Conservation (phyloP, 441 rosid species). For the Daphne laureola region DNA sequence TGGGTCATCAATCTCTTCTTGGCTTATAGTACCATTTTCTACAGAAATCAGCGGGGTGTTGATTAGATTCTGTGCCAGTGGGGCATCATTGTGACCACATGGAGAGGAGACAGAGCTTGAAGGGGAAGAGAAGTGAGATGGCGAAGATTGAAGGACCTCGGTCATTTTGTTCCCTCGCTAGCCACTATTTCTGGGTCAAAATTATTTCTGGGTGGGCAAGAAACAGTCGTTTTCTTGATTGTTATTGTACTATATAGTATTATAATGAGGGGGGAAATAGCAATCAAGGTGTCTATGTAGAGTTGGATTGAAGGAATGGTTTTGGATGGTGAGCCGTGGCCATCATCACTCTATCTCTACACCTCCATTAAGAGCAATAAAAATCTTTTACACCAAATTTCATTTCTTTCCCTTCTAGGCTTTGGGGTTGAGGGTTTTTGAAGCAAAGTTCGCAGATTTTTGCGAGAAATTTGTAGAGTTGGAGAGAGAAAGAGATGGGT, state of each 20-base stretch:
- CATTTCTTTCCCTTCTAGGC: conserved; percentile 17
- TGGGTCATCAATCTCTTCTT: conserved; percentile 11
- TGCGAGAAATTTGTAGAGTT: conserved; percentile 3
- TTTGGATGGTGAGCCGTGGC: conserved; percentile 58
- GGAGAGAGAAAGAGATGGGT: conserved; percentile 14
- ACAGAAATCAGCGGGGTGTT: conserved; percentile 19
- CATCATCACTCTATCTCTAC: conserved; percentile 37
- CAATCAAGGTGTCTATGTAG: conserved; percentile 34
- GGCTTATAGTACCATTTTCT: conserved; percentile 15
- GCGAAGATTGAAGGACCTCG: conserved; percentile 66
- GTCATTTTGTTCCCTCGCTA: conserved; percentile 36
- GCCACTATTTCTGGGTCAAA: conserved; percentile 11
- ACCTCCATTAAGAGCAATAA: neutral
- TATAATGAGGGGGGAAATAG: neutral
- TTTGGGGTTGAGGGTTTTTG: conserved; percentile 25
- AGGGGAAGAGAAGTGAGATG: conserved; percentile 84
- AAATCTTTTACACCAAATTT: neutral
- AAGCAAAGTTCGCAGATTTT: conserved; percentile 24
- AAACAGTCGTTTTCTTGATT: conserved; percentile 24
- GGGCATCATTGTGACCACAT: conserved; percentile 41
- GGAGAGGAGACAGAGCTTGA: conserved; percentile 75
- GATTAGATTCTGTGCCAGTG: conserved; percentile 29
- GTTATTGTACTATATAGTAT: conserved; percentile 14
- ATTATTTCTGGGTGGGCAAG: conserved; percentile 28
- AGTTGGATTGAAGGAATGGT: conserved; percentile 80